Percentiles rank a stretch among this genome's conserved stretches.
These are phyloP conservation scores for Solanum verrucosum DNA, from an alignment of 257 asterid species.

Conservation along the genomic window DNA sequence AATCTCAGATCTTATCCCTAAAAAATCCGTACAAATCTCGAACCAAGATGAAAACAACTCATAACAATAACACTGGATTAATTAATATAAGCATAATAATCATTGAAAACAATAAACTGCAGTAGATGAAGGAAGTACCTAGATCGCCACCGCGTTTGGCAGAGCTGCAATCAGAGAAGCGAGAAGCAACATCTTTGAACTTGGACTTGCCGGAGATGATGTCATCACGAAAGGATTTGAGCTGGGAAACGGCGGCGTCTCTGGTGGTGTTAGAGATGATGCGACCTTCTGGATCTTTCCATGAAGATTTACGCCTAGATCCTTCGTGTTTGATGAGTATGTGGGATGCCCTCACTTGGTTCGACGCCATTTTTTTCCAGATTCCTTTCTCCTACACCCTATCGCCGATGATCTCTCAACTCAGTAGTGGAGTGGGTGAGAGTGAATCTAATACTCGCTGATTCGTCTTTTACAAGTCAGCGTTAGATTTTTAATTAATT, in stretches of 20 bases:
- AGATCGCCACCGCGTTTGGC: slow-evolving; percentile 99
- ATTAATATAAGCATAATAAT: background rate
- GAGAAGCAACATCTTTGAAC: slow-evolving; percentile 64
- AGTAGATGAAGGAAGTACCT: slow-evolving; percentile 26
- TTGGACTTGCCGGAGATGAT: slow-evolving; percentile 56
- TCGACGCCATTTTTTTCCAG: slow-evolving; percentile 13
- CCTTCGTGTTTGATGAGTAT: slow-evolving; percentile 92
- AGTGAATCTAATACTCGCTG: background rate
- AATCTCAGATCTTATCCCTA: background rate
- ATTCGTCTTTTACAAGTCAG: background rate
- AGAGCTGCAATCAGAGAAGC: slow-evolving; percentile 84
- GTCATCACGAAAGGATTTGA: slow-evolving; percentile 45
- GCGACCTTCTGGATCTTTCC: slow-evolving; percentile 92
- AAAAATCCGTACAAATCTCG: background rate
- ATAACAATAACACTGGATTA: background rate
- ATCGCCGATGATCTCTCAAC: background rate
- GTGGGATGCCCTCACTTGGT: slow-evolving; percentile 83
- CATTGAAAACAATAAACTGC: background rate
- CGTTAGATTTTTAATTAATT: background rate
- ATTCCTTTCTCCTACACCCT: background rate
- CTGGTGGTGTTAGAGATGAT: slow-evolving; percentile 66
- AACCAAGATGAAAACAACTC: background rate
- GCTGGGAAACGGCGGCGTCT: slow-evolving; percentile 71
- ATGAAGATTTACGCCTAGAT: slow-evolving; percentile 88
- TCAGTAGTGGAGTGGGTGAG: background rate